Evolutionary conservation across 2,329 filamentous ascomycete genomes (phyloP).

Genomic region (Zymoseptoria brevis): DNA sequence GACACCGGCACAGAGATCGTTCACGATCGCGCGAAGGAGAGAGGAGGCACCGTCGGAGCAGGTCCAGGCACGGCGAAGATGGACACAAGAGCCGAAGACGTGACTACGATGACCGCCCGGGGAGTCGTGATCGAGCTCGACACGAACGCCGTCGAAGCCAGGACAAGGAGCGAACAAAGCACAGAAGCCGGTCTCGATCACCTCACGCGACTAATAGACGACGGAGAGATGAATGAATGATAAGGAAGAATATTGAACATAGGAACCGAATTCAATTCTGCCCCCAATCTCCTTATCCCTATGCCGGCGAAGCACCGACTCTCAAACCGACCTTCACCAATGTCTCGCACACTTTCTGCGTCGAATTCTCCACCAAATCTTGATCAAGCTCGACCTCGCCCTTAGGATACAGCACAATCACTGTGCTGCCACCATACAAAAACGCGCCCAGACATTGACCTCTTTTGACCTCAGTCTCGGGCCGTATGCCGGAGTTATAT

Average conservation of each 20-base stretch:
- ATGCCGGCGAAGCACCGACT: conserved; percentile 15
- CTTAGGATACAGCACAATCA: conserved; percentile 34
- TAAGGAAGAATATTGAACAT: not conserved
- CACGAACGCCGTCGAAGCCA: conserved; percentile 9
- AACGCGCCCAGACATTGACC: conserved; percentile 38
- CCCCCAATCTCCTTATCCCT: not conserved
- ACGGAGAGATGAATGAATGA: conserved; percentile 10
- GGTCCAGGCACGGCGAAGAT: conserved; percentile 9
- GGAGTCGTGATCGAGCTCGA: conserved; percentile 8
- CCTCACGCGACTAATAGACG: conserved; percentile 13
- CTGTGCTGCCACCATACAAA: conserved; percentile 37
- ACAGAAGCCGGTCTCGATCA: conserved; percentile 16
- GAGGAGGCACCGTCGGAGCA: conserved; percentile 13
- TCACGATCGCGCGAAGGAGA: conserved; percentile 18
- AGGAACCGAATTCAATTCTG: not conserved
- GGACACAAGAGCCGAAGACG: conserved; percentile 3
- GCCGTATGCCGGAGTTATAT: conserved; percentile 31
- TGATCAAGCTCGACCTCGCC: conserved; percentile 32
- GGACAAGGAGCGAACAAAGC: conserved; percentile 5
- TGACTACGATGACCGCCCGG: conserved; percentile 9
- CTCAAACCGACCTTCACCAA: conserved; percentile 34
- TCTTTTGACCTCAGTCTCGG: conserved; percentile 28
- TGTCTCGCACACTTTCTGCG: conserved; percentile 33
- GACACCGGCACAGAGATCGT: conserved; percentile 15
- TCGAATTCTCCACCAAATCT: conserved; percentile 35